Percentiles rank a stretch among this genome's conserved stretches.
Conservation (phyloP, 345 rosid species). For the Rubroshorea leprosula region DNA sequence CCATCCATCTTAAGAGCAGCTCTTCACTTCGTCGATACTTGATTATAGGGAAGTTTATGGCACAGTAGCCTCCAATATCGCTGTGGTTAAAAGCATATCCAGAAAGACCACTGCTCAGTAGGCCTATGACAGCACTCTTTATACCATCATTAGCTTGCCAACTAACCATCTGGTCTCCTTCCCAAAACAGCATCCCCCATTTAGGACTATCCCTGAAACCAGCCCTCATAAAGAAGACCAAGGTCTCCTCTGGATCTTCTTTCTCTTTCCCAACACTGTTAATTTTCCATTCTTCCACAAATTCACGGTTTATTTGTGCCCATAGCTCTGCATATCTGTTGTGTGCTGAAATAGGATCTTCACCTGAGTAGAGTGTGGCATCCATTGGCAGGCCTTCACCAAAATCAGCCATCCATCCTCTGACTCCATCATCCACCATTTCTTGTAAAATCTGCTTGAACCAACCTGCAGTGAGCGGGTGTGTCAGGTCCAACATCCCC, state of each 20-base stretch:
- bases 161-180: constrained; percentile 85
- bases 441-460: constrained; percentile 57
- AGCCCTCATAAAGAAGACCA: constrained; percentile 71
- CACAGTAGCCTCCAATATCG: constrained; percentile 73
- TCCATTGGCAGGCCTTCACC: constrained; percentile 77
- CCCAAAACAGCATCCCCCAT: constrained; percentile 79
- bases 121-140: constrained; percentile 63
- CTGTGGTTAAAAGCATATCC: constrained; percentile 72
- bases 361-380: constrained; percentile 53
- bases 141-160: constrained; percentile 73
- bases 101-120: constrained; percentile 60
- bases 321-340: constrained; percentile 75
- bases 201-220: constrained; percentile 67
- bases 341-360: constrained; percentile 63
- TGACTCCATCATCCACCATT: constrained; percentile 64
- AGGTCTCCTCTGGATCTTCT: constrained; percentile 35
- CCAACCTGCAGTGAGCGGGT: constrained; percentile 53
- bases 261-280: constrained; percentile 22
- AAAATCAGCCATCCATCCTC: constrained; percentile 88
- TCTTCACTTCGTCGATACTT: constrained; percentile 58
- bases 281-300: constrained; percentile 58
- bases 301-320: constrained; percentile 66
- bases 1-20: constrained; percentile 73
- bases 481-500: constrained; percentile 73
- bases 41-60: constrained; percentile 45